Base-by-base conservation (phyloP, 495 filamentous ascomycete genomes). In the Lasiosphaeria ovina region DNA sequence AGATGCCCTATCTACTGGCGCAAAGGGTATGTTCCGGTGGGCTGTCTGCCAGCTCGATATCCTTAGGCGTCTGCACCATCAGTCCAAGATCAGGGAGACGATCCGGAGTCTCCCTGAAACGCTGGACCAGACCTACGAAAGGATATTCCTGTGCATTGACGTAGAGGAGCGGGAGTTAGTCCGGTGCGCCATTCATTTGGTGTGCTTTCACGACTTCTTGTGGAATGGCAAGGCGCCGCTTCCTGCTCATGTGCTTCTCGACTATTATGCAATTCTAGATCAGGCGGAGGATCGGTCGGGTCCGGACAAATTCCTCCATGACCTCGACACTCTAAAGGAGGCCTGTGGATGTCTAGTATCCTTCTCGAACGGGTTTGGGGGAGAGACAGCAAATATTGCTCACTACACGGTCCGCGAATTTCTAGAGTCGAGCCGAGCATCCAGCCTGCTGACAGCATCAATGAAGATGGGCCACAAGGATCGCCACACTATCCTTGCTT, bases 21-120 rank as follows among this genome's bases (percentile, higher is more conserved):
- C 75, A 8, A 65, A 75, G 61, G 75, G 76, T 24, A 79, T 79
- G 76, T 80, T 80, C 55, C 75, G 76, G 16, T 81, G 76, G 78
- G 73, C 70, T 4, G 70, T 73, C 6, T 78, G 76, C 61, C 76
- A 80, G 62, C 54, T 80, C 10, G 74, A 78, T 58, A 67, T 69
- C 4, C 55, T 79, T n/a, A 59, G 70, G 34, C 68, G 67, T 10
- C 60, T 64, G 9, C n/a, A 48, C 16, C 54, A 55, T 35, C 55
- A 65, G 11, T 10, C 8, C 7, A 56, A 63, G 10, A 60, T 77
- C 31, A 24, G 54, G 32, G 55, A 69, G 38, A 66, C 69, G 14
- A 54, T 78, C n/a, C 34, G 56, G 8, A 64, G 62, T 49, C 63
- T 78, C 4, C 76, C 77, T 4, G 49, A 70, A 33, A 68, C 65